These are phyloP conservation scores for Pseudogymnoascus sp. DNA, from an alignment of 2,329 filamentous ascomycete genomes.

Conservation along the genomic window DNA sequence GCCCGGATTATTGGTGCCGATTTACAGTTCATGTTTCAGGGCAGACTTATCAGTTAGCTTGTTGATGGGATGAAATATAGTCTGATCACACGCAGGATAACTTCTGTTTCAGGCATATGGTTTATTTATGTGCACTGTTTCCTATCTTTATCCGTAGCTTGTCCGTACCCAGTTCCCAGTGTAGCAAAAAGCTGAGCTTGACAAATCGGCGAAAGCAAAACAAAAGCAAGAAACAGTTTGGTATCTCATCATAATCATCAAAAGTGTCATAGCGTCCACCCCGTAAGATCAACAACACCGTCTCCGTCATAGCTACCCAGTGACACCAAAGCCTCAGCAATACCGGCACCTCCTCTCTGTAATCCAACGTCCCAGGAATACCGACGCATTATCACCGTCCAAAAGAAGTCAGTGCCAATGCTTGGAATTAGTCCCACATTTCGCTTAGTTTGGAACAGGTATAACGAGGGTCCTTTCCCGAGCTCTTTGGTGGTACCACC, in stretches of 20 bases:
- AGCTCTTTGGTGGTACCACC: constrained; percentile 1
- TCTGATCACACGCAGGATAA: neutral
- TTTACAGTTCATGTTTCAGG: neutral
- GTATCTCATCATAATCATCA: neutral
- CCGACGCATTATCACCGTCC: neutral
- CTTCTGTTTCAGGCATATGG: neutral
- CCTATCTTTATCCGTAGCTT: neutral
- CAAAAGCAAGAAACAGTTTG: neutral
- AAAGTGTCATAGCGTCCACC: constrained; percentile 1
- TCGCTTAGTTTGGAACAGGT: constrained; percentile 17
- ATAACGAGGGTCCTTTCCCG: constrained; percentile 2
- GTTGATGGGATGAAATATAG: neutral
- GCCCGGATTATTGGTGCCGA: neutral
- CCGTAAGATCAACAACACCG: neutral
- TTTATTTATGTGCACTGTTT: neutral
- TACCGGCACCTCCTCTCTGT: neutral
- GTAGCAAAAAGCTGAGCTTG: neutral
- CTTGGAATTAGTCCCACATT: constrained; percentile 11
- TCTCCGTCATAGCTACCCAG: neutral
- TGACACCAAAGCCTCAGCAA: neutral
- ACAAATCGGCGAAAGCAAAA: neutral
- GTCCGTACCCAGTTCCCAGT: neutral
- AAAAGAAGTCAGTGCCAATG: neutral
- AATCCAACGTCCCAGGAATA: neutral
- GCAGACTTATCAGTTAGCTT: neutral